phyloP scores from a whole-genome alignment of 2,329 filamentous ascomycete genomes.

The Clarireedia monteithiana region DNA sequence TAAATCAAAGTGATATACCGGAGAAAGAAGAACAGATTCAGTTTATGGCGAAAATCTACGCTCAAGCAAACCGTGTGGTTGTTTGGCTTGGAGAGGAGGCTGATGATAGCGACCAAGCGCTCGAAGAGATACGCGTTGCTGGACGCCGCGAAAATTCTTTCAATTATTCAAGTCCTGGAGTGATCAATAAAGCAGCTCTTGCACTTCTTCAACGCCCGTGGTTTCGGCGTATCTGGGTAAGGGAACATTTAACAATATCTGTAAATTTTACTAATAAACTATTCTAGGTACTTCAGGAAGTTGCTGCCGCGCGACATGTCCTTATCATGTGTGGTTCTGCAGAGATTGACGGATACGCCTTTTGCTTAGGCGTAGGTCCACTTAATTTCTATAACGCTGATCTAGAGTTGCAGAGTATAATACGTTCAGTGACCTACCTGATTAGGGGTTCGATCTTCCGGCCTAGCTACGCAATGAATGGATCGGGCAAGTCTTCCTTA shows the following conservation, averaged over 20 bases:
- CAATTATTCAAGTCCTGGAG: too few species aligned
- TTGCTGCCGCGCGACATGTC: not conserved
- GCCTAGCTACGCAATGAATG: too few species aligned
- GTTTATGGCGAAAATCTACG: constrained; percentile 9
- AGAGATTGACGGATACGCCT: not conserved
- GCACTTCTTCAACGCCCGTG: not conserved
- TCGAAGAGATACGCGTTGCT: not conserved
- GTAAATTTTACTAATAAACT: not conserved
- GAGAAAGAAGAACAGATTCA: constrained; percentile 9
- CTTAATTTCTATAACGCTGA: not conserved
- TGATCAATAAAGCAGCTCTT: not conserved
- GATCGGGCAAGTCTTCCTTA: too few species aligned
- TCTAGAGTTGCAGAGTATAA: not conserved
- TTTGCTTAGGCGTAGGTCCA: not conserved
- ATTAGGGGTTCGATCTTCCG: too few species aligned
- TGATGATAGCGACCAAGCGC: not conserved
- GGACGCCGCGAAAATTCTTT: too few species aligned
- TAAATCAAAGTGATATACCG: too few species aligned
- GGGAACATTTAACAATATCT: too few species aligned
- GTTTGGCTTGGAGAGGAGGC: not conserved
- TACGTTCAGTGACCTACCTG: too few species aligned
- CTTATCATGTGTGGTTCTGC: not conserved
- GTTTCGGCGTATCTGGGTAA: not conserved
- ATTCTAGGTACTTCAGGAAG: not conserved
- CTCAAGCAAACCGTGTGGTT: constrained; percentile 5